A percentile compares a stretch with the other conserved stretches of the same genome.
These are phyloP conservation scores for Neckera pumila DNA, from an alignment of 225 moss, liverwort and hornwort species.

Conservation along the genomic window DNA sequence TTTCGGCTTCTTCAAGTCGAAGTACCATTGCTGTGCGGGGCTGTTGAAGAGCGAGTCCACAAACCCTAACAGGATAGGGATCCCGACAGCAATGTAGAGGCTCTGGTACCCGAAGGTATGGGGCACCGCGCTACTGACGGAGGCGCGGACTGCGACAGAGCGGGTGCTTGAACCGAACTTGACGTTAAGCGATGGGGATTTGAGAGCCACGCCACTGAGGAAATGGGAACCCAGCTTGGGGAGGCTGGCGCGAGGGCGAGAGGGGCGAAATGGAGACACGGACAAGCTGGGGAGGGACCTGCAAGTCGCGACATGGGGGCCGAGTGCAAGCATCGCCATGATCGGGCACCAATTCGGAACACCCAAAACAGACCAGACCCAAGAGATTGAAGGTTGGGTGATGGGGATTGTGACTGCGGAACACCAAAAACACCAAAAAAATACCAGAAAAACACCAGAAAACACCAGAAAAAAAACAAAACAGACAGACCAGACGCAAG, in stretches of 20 bases:
- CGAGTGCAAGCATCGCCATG: not conserved
- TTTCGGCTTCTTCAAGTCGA: constrained; percentile 39
- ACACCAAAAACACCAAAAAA: not conserved
- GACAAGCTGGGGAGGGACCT: not conserved
- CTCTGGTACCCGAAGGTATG: constrained; percentile 24
- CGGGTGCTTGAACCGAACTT: not conserved
- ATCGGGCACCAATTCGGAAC: too few relatives aligned
- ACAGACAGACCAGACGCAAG: too few relatives aligned
- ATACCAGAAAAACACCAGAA: too few relatives aligned
- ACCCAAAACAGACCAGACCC: too few relatives aligned
- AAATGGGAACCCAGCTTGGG: not conserved
- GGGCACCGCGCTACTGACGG: not conserved
- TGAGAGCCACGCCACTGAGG: not conserved
- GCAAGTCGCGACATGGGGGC: not conserved
- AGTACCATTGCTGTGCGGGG: constrained; percentile 35
- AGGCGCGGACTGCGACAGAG: not conserved
- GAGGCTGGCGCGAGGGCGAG: not conserved
- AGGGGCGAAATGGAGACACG: not conserved
- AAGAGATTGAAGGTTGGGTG: too few relatives aligned
- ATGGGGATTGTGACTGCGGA: too few relatives aligned
- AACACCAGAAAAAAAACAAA: too few relatives aligned
- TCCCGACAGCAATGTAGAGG: constrained; percentile 26
- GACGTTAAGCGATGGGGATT: not conserved
- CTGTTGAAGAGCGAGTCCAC: constrained; percentile 31
- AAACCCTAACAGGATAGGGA: constrained; percentile 25